A percentile compares a stretch with the other conserved stretches of the same genome.
Conservation (phyloP, 805 yeast species). For the Ogataea henricii region DNA sequence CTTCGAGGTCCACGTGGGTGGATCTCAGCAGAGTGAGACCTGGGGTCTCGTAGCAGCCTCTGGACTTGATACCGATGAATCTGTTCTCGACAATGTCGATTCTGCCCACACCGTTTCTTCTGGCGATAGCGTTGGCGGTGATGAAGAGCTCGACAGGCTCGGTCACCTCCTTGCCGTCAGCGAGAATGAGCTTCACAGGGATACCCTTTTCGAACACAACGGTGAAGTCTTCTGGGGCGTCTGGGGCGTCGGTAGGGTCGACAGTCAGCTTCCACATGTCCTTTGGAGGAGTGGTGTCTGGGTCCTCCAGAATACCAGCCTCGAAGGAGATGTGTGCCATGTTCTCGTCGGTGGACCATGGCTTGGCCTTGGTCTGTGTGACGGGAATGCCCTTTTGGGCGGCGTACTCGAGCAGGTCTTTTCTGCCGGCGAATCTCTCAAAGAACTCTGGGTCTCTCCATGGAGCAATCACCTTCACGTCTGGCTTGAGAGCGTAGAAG, state of each 20-base stretch:
- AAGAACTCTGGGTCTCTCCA: slow-evolving; percentile 98
- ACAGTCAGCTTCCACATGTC: slow-evolving; percentile 99
- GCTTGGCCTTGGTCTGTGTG: slow-evolving; percentile 96
- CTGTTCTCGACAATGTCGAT: slow-evolving; percentile 98
- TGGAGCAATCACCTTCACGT: slow-evolving; percentile 95
- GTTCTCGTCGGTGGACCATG: slow-evolving; percentile 99
- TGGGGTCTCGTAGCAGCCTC: slow-evolving; percentile 99
- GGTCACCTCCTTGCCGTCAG: slow-evolving; percentile 60
- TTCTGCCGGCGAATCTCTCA: slow-evolving; percentile 97
- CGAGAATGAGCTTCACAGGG: slow-evolving; percentile 77
- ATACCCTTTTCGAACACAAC: slow-evolving; percentile 83
- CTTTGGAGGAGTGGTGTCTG: slow-evolving; percentile 98
- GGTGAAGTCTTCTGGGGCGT: slow-evolving; percentile 84
- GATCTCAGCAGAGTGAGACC: slow-evolving; percentile 93
- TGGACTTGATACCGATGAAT: slow-evolving; percentile 96
- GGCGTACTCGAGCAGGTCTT: slow-evolving; percentile 92
- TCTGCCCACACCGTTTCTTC: slow-evolving; percentile 99
- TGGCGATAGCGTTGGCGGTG: slow-evolving; percentile 91
- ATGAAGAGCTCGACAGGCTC: slow-evolving; percentile 91
- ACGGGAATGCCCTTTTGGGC: slow-evolving; percentile 91
- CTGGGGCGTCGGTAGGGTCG: slow-evolving; percentile 95
- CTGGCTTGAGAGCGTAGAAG: slow-evolving; percentile 97
- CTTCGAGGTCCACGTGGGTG: slow-evolving; percentile 96
- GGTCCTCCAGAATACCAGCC: slow-evolving; percentile 99
- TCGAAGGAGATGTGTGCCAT: slow-evolving; percentile 98